phyloP scores from a whole-genome alignment of 1,284 basidiomycete genomes.

The Sporisorium exsertum region DNA sequence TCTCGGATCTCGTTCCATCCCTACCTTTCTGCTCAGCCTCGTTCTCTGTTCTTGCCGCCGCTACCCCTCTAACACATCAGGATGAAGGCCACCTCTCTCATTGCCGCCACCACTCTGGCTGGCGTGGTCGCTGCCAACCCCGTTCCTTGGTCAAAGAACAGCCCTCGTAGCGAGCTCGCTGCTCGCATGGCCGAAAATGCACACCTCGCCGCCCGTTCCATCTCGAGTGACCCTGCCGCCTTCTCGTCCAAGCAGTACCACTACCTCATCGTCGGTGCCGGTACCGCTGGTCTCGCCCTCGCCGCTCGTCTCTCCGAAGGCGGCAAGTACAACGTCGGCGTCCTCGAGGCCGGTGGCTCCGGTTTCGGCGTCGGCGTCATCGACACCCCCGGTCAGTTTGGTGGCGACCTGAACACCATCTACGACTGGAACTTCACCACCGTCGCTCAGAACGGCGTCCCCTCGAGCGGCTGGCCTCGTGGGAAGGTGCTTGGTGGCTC shows the following conservation, averaged over 20 bases:
- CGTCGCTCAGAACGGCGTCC: conserved; percentile 45
- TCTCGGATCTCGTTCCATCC: conserved; percentile 2
- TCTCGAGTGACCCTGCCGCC: conserved; percentile 33
- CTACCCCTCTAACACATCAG: not conserved
- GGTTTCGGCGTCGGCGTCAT: conserved; percentile 54
- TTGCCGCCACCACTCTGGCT: conserved; percentile 41
- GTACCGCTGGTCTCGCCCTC: conserved; percentile 73
- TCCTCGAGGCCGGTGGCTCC: conserved; percentile 60
- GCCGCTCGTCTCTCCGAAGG: conserved; percentile 60
- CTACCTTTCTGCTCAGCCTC: not conserved
- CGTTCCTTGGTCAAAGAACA: conserved; percentile 46
- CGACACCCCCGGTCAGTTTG: conserved; percentile 58
- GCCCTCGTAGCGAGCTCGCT: conserved; percentile 45
- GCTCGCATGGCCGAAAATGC: conserved; percentile 36
- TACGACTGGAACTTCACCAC: conserved; percentile 64
- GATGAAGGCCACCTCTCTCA: conserved; percentile 47
- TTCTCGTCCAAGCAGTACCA: conserved; percentile 63
- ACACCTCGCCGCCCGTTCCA: conserved; percentile 43
- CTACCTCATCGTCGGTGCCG: conserved; percentile 70
- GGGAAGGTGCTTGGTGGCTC: conserved; percentile 68
- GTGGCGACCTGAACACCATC: conserved; percentile 52
- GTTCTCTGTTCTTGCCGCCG: not conserved
- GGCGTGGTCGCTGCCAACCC: conserved; percentile 42
- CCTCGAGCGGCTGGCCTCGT: conserved; percentile 56
- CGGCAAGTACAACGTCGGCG: conserved; percentile 57